Evolutionary conservation across 208 protist genomes (phyloP).

Genomic region (Leishmania braziliensis): DNA sequence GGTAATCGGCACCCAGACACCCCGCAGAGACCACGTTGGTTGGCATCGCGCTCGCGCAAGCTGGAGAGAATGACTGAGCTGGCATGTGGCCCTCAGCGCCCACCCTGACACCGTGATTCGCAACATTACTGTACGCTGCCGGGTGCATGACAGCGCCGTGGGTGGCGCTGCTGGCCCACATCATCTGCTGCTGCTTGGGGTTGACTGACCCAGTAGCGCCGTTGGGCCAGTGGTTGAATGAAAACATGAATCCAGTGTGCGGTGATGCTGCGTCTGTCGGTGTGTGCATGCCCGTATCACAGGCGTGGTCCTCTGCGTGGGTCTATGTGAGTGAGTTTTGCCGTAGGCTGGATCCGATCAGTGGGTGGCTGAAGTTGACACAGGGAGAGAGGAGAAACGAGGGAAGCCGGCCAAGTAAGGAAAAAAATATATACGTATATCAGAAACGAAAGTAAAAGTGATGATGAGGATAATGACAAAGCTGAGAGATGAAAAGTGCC

Average conservation of each 20-base stretch:
- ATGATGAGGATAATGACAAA: no score
- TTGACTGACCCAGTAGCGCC: neutral
- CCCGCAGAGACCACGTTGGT: neutral
- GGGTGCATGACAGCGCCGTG: neutral
- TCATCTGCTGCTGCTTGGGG: constrained; percentile 5
- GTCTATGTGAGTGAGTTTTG: neutral
- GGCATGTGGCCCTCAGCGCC: neutral
- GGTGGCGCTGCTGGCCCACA: neutral
- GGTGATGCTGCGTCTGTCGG: neutral
- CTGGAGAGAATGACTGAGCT: neutral
- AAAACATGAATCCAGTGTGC: neutral
- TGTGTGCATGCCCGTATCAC: neutral
- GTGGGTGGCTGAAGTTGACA: neutral
- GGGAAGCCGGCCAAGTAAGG: neutral
- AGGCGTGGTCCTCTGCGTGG: neutral
- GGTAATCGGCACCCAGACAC: neutral
- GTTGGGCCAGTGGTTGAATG: neutral
- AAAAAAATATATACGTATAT: neutral
- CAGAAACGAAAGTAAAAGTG: neutral
- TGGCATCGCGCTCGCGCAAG: neutral
- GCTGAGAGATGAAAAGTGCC: neutral
- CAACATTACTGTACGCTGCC: neutral
- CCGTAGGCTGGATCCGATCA: neutral
- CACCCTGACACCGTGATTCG: neutral
- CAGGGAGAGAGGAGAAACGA: constrained; percentile 3